A percentile compares a stretch with the other conserved stretches of the same genome.
phyloP scores from a whole-genome alignment of 345 rosid species.

The Microcos paniculata region DNA sequence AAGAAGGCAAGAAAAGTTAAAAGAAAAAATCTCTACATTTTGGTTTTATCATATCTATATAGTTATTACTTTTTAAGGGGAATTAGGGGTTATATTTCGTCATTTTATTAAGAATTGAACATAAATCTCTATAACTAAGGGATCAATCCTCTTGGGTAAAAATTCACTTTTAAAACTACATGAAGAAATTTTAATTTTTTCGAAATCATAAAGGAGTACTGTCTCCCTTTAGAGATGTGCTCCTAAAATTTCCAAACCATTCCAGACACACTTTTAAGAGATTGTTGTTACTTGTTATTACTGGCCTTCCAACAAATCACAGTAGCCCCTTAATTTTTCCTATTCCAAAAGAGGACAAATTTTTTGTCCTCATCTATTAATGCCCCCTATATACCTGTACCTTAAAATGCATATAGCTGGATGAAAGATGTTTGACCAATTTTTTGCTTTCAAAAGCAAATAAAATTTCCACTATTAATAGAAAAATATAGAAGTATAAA shows the following conservation, averaged over 20 bases:
- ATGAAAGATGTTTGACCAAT: neutral
- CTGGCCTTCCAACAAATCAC: neutral
- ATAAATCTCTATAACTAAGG: neutral
- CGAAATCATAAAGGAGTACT: neutral
- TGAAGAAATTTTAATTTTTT: neutral
- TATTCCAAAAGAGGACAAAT: neutral
- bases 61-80: too few relatives aligned
- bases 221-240: neutral
- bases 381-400: neutral
- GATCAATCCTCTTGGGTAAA: neutral
- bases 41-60: too few relatives aligned
- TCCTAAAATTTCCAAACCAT: neutral
- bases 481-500: constrained; percentile 11
- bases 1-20: neutral
- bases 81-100: too few relatives aligned
- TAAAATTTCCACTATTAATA: neutral
- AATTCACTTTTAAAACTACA: neutral
- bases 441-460: neutral
- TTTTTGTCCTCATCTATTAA: neutral
- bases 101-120: too few relatives aligned
- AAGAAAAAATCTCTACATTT: too few relatives aligned
- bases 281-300: neutral
- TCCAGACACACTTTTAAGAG: neutral
- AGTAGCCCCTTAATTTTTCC: neutral
- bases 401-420: neutral